Base-by-base conservation (phyloP, 495 filamentous ascomycete species). In the Sordaria brevicollis region DNA sequence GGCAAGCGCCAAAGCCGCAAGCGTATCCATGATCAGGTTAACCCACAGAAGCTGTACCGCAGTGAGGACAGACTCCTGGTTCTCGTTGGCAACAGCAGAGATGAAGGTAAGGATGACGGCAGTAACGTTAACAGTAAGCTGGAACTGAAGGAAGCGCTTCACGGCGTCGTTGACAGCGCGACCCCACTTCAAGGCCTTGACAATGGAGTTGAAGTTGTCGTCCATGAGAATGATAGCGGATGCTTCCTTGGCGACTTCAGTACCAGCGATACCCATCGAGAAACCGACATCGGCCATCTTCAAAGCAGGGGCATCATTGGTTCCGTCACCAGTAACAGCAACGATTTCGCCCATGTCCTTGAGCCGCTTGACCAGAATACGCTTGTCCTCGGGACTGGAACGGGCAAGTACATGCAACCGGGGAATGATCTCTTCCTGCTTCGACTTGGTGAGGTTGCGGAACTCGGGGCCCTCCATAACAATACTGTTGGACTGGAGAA, bases 1-100 rank as follows among this genome's bases (percentile, higher is more conserved):
- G 11, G 93, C 93, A 62, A 96, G 83, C 34, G 93, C 93, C 15
- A 96, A 83, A 17, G 93, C 93, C 33, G 93, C 93, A 71, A 96
- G 92, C 0, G 93, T 95, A 73, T 96, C 93, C 93, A 96, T 96
- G 78, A 96, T 96, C 71, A 96, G 83, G 73, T 96, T 96, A 72
- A 96, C 91, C 93, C 93, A 96, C 17, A 96, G 85, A 31, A 96
- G 84, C 81, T 96, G 93, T 19, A 96, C 93, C 8, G 93, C 92
- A 5, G 86, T 94, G 36, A 96, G 82, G 65, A 96, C 93, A 65
- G 92, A 91, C 35, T 84, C 78, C 74, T 89, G 88, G 6, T 87
- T 79, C 5, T 75, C 75, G 73, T 85, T 92, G 34, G 89, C 87
- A n/a, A 95, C 89, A 33, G 93, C 90, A 1, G 93, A 89, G 66